Percentiles rank a stretch among this genome's conserved stretches.
Evolutionary conservation across 768 basidiomycete genomes (phyloP).

Genomic region (Podaxis sp.): DNA sequence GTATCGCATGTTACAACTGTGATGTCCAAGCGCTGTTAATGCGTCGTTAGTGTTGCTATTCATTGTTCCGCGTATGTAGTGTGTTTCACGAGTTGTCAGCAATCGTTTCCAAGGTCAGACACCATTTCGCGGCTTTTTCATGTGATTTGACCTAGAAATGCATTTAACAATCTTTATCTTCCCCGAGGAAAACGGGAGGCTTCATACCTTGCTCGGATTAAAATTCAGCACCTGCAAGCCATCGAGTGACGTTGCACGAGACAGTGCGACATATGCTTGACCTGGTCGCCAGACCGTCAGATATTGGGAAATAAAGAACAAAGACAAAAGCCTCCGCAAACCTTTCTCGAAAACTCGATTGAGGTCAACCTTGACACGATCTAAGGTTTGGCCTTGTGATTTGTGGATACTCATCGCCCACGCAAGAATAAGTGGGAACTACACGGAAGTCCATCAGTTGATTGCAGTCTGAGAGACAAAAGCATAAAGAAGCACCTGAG

Average conservation of each 20-base stretch:
- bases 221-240: conserved; percentile 87
- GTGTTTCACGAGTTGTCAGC: conserved; percentile 15
- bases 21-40: neutral
- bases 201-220: conserved; percentile 63
- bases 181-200: neutral
- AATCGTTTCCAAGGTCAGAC: conserved; percentile 61
- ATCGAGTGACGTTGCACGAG: conserved; percentile 82
- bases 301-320: neutral
- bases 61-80: neutral
- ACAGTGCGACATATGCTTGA: conserved; percentile 89
- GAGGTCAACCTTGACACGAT: conserved; percentile 93
- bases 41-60: neutral
- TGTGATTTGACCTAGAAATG: conserved; percentile 62
- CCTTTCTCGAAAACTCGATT: conserved; percentile 93
- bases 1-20: neutral
- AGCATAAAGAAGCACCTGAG: conserved; percentile 56
- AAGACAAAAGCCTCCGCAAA: conserved; percentile 23
- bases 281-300: conserved; percentile 40
- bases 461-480: neutral
- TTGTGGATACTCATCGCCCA: conserved; percentile 99
- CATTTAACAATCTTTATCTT: neutral
- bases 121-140: conserved; percentile 73
- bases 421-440: conserved; percentile 86
- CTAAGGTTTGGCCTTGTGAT: conserved; percentile 94
- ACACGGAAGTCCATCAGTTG: conserved; percentile 2